Evolutionary conservation across 208 protist species (phyloP).

Genomic region (Perkinsela sp.): DNA sequence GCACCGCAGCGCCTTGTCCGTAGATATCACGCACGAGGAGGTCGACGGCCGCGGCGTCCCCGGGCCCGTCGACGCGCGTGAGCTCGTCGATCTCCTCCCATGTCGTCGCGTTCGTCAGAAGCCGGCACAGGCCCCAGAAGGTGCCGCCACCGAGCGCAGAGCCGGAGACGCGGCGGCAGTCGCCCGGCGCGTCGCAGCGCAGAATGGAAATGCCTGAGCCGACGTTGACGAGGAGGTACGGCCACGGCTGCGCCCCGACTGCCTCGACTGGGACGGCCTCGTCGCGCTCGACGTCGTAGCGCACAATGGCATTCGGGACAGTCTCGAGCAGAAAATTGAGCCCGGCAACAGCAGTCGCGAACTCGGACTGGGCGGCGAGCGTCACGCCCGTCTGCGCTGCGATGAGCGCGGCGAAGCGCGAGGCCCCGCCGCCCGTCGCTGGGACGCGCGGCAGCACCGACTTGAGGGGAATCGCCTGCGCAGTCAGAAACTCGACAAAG

Average conservation of each 20-base stretch:
- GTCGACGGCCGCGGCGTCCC: slow-evolving; percentile 77
- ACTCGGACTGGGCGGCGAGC: slow-evolving; percentile 55
- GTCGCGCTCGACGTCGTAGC: slow-evolving; percentile 24
- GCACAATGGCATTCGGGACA: slow-evolving; percentile 44
- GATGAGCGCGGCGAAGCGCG: slow-evolving; percentile 35
- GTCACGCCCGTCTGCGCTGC: slow-evolving; percentile 14
- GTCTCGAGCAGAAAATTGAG: slow-evolving; percentile 35
- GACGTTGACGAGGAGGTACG: slow-evolving; percentile 86
- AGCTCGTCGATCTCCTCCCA: slow-evolving; percentile 82
- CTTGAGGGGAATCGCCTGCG: slow-evolving; percentile 8
- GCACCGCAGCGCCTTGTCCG: slow-evolving; percentile 68
- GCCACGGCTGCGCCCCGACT: slow-evolving; percentile 21
- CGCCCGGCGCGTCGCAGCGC: slow-evolving; percentile 37
- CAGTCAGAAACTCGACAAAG: slow-evolving; percentile 22
- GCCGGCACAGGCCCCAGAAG: slow-evolving; percentile 76
- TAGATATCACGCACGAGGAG: slow-evolving; percentile 91
- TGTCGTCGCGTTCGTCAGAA: slow-evolving; percentile 62
- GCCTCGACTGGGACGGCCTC: slow-evolving; percentile 20
- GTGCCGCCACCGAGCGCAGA: slow-evolving; percentile 80
- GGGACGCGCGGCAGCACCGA: slow-evolving; percentile 17
- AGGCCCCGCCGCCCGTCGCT: slow-evolving; percentile 59
- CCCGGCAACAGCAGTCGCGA: slow-evolving; percentile 56
- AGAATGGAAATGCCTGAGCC: slow-evolving; percentile 86
- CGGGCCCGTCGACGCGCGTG: slow-evolving; percentile 57
- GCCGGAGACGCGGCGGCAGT: slow-evolving; percentile 72